phyloP scores from a whole-genome alignment of 345 rosid genomes.

The Dimocarpus longan region DNA sequence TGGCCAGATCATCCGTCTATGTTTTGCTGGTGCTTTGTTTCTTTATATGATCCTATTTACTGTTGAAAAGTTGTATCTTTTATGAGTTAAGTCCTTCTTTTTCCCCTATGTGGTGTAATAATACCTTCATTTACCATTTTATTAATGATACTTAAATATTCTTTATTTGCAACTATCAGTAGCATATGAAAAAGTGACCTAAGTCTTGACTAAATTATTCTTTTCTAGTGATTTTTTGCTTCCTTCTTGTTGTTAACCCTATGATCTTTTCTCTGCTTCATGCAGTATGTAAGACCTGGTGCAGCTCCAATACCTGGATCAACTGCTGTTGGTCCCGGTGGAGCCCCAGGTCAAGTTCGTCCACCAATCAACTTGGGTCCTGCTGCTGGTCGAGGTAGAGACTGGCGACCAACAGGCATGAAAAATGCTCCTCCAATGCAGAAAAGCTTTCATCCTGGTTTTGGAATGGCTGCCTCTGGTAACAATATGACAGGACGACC shows the following conservation, averaged over 20 bases:
- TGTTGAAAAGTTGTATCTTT: not conserved
- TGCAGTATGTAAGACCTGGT: conserved; percentile 99
- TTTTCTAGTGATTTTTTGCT: conserved; percentile 21
- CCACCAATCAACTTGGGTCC: conserved; percentile 64
- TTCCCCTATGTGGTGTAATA: not conserved
- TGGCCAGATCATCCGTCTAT: not conserved
- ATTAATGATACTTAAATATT: not conserved
- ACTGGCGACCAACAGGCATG: conserved; percentile 82
- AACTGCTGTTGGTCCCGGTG: conserved; percentile 48
- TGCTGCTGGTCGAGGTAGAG: conserved; percentile 88
- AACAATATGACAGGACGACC: conserved; percentile 69
- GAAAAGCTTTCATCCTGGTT: conserved; percentile 69
- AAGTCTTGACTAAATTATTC: conserved; percentile 13
- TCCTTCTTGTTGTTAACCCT: conserved; percentile 17
- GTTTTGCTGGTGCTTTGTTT: not conserved
- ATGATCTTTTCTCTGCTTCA: conserved; percentile 30
- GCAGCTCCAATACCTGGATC: conserved; percentile 81
- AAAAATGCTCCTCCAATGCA: conserved; percentile 70
- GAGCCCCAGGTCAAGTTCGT: conserved; percentile 75
- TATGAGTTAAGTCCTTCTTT: not conserved
- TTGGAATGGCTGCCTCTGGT: conserved; percentile 67
- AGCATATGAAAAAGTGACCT: conserved; percentile 9
- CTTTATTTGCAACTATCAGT: not conserved
- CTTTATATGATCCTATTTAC: not conserved
- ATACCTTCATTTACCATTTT: not conserved